A percentile compares a stretch with the other conserved stretches of the same genome.
Conservation (phyloP, 176 grass and related monocot genomes). For the Aegilops tauschii region DNA sequence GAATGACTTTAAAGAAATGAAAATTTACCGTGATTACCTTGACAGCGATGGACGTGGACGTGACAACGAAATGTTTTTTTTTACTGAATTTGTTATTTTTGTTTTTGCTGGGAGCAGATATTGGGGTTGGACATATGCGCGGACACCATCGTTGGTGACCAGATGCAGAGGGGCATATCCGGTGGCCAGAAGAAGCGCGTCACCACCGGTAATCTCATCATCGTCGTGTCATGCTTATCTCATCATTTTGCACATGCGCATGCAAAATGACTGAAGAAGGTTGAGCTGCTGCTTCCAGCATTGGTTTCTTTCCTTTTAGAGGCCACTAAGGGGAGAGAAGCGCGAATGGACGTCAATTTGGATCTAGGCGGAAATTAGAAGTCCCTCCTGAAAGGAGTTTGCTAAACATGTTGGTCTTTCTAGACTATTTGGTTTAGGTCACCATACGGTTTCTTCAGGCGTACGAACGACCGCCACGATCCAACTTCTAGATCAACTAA, state of each 20-base stretch:
- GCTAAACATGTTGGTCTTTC: constrained; percentile 1
- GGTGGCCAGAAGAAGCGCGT: constrained; percentile 98
- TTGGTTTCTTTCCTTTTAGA: constrained; percentile 2
- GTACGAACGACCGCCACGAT: not conserved
- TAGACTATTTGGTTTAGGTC: not conserved
- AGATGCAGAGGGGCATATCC: constrained; percentile 94
- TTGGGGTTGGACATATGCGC: constrained; percentile 94
- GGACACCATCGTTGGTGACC: constrained; percentile 89
- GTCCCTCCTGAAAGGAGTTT: not conserved
- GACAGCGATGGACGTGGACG: not conserved
- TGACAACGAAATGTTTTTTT: constrained; percentile 3
- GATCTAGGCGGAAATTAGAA: not conserved
- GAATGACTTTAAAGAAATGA: not conserved
- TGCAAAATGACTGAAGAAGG: not conserved
- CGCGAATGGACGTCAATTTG: not conserved
- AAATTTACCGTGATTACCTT: not conserved
- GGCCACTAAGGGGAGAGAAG: not conserved
- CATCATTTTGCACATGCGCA: constrained; percentile 11
- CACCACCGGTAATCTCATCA: constrained; percentile 65
- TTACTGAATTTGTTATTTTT: not conserved
- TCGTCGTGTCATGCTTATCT: not conserved
- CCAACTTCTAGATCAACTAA: not conserved
- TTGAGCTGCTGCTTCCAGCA: not conserved
- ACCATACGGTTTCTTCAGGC: not conserved
- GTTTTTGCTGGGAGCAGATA: constrained; percentile 44